phyloP scores from a whole-genome alignment of 1,284 basidiomycete genomes.

The Heterobasidion irregulare region DNA sequence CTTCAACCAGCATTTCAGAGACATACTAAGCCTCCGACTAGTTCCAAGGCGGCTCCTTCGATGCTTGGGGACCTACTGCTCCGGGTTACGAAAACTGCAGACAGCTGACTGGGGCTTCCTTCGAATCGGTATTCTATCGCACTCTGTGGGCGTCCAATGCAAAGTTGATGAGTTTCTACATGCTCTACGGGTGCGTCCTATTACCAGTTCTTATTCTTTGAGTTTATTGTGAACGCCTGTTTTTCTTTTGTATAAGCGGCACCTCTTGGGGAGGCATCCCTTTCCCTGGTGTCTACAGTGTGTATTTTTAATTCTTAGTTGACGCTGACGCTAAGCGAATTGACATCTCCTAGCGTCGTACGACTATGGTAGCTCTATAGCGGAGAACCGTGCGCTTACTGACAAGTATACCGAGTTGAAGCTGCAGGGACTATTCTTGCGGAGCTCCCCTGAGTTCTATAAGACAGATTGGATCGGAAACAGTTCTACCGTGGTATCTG shows the following conservation, averaged over 20 bases:
- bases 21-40: slow-evolving; percentile 12
- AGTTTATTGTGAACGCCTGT: too few relatives aligned
- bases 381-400: slow-evolving; percentile 62
- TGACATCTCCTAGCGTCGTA: slow-evolving; percentile 35
- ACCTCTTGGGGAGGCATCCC: slow-evolving; percentile 75
- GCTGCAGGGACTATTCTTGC: slow-evolving; percentile 64
- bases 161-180: slow-evolving; percentile 73
- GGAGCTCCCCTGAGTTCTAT: slow-evolving; percentile 66
- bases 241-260: slow-evolving; percentile 34
- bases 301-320: slow-evolving; percentile 6
- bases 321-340: background rate
- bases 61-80: slow-evolving; percentile 64
- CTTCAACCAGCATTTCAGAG: background rate
- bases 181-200: slow-evolving; percentile 58
- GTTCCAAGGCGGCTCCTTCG: slow-evolving; percentile 67
- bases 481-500: slow-evolving; percentile 36
- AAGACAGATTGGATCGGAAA: slow-evolving; percentile 71
- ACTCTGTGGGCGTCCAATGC: slow-evolving; percentile 71
- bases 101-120: slow-evolving; percentile 57
- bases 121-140: slow-evolving; percentile 68
- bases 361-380: slow-evolving; percentile 60
- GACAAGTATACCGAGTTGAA: slow-evolving; percentile 71
- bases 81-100: slow-evolving; percentile 47
- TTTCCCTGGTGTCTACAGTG: slow-evolving; percentile 56
- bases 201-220: too few relatives aligned